A percentile compares a stretch with the other conserved stretches of the same genome.
phyloP scores from a whole-genome alignment of 75 land plant species.

The Pinus albicaulis region DNA sequence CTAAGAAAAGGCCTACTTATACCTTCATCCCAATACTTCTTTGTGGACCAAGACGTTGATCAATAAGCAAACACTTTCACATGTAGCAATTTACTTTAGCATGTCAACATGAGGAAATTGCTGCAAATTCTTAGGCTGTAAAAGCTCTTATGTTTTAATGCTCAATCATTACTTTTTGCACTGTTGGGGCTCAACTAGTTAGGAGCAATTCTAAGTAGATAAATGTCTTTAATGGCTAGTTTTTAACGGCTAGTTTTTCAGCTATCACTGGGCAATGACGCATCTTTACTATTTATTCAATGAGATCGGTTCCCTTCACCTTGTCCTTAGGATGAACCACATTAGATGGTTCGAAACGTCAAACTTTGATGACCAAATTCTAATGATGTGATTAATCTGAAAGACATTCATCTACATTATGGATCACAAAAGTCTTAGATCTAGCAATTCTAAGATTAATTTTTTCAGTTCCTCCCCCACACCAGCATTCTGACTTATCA shows the following conservation, averaged over 20 bases:
- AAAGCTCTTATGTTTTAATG: background rate
- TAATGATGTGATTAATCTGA: too few relatives aligned
- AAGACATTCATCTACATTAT: too few relatives aligned
- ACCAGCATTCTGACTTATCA: background rate
- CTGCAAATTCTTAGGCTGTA: background rate
- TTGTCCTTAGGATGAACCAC: too few relatives aligned
- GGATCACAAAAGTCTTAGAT: too few relatives aligned
- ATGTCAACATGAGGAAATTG: background rate
- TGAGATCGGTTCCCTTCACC: too few relatives aligned
- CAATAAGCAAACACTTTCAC: background rate
- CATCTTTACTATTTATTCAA: too few relatives aligned
- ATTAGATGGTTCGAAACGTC: too few relatives aligned
- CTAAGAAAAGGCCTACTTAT: too few relatives aligned
- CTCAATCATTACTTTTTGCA: background rate
- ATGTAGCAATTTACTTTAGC: background rate
- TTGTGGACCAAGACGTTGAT: background rate
- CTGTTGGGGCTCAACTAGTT: background rate
- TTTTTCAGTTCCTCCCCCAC: background rate
- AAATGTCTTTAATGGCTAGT: too few relatives aligned
- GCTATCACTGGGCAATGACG: too few relatives aligned
- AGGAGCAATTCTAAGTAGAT: background rate
- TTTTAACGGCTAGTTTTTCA: too few relatives aligned
- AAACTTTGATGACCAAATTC: too few relatives aligned
- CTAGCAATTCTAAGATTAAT: background rate
- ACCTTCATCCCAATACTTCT: background rate